Evolutionary conservation across 176 grass and related monocot genomes (phyloP).

Genomic region (Tillandsia leiboldiana): DNA sequence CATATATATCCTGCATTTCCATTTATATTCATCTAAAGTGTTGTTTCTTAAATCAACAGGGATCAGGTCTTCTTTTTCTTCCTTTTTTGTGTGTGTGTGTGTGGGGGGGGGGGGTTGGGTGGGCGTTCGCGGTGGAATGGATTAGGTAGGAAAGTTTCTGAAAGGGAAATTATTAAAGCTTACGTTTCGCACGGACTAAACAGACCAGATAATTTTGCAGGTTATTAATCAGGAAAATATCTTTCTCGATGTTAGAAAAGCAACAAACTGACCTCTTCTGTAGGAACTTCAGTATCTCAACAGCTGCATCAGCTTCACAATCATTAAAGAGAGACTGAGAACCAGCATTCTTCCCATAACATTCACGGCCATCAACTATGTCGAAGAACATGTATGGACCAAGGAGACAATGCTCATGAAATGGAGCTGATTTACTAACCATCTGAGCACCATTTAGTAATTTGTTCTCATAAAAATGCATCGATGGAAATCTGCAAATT

Average conservation of each 20-base stretch:
- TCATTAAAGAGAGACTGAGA: constrained; percentile 81
- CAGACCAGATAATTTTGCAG: too few species aligned
- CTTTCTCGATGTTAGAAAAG: neutral
- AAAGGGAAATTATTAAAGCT: too few species aligned
- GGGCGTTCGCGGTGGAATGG: too few species aligned
- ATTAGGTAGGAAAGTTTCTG: too few species aligned
- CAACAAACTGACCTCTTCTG: constrained; percentile 46
- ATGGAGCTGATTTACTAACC: constrained; percentile 54
- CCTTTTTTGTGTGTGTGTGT: too few species aligned
- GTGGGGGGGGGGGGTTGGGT: too few species aligned
- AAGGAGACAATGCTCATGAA: constrained; percentile 60
- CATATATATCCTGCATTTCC: too few species aligned
- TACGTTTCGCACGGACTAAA: too few species aligned
- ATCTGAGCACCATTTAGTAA: constrained; percentile 68
- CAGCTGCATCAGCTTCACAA: constrained; percentile 60
- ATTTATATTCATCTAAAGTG: too few species aligned
- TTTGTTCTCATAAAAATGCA: constrained; percentile 94
- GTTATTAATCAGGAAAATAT: neutral
- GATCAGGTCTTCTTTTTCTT: too few species aligned
- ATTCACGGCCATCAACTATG: constrained; percentile 67
- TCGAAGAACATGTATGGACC: constrained; percentile 98
- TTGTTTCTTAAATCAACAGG: too few species aligned
- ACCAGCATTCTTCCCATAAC: constrained; percentile 49
- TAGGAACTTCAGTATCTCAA: constrained; percentile 66
- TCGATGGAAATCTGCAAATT: constrained; percentile 86